Conservation (phyloP, 106 monocot species). For the Apostasia ramifera region DNA sequence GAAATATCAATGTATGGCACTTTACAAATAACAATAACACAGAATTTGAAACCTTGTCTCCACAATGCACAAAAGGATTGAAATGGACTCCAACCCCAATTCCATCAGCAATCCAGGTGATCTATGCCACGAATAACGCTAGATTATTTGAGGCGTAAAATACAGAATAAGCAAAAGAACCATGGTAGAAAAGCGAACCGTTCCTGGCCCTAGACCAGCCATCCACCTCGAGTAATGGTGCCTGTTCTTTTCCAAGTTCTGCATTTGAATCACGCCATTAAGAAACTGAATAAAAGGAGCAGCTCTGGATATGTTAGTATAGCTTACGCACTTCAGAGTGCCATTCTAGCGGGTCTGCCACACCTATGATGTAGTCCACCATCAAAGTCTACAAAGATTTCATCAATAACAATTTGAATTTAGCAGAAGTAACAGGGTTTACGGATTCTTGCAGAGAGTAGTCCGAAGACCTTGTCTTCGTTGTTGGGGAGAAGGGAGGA, state of each 20-base stretch:
- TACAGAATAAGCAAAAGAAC: not conserved
- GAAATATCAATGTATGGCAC: not conserved
- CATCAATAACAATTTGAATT: not conserved
- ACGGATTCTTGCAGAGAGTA: not conserved
- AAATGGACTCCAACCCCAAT: conserved; percentile 91
- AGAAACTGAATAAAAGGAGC: not conserved
- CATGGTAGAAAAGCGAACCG: conserved; percentile 25
- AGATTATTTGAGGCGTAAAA: not conserved
- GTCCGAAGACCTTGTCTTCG: conserved; percentile 27
- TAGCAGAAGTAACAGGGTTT: not conserved
- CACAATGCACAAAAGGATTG: conserved; percentile 91
- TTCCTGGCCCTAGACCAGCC: conserved; percentile 57
- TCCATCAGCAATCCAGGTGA: conserved; percentile 54
- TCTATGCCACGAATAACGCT: conserved; percentile 19
- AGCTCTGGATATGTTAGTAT: not conserved
- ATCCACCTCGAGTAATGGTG: conserved; percentile 78
- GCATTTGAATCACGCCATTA: not conserved
- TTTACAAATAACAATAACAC: not conserved
- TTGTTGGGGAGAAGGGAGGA: conserved; percentile 76
- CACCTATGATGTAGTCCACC: conserved; percentile 96
- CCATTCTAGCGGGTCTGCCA: conserved; percentile 72
- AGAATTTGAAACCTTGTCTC: conserved; percentile 41
- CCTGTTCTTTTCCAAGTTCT: conserved; percentile 84
- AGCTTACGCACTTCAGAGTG: conserved; percentile 47
- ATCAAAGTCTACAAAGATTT: conserved; percentile 34